A percentile compares a stretch with the other conserved stretches of the same genome.
phyloP scores from a whole-genome alignment of 2,329 filamentous ascomycete genomes.

The Tympanopsis confertula region DNA sequence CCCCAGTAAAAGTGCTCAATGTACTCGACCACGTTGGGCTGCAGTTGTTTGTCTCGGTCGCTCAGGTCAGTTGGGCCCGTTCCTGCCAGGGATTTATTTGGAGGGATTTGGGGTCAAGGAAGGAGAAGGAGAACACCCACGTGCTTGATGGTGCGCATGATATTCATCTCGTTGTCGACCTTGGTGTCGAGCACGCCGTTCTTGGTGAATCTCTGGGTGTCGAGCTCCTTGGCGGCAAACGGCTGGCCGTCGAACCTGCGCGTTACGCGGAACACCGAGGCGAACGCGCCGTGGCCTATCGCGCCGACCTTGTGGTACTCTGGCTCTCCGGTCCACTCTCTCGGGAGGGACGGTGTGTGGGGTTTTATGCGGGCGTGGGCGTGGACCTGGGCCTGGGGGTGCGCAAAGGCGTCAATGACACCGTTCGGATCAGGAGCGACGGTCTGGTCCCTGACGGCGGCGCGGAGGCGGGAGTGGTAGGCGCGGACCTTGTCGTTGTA shows the following conservation, averaged over 20 bases:
- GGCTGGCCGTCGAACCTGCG: slow-evolving; percentile 72
- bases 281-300: slow-evolving; percentile 90
- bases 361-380: not conserved
- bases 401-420: slow-evolving; percentile 20
- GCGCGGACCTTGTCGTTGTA: slow-evolving; percentile 60
- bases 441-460: slow-evolving; percentile 25
- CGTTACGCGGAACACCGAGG: slow-evolving; percentile 81
- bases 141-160: slow-evolving; percentile 79
- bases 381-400: not conserved
- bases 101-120: slow-evolving; percentile 4
- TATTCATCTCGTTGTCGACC: slow-evolving; percentile 92
- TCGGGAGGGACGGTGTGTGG: slow-evolving; percentile 28
- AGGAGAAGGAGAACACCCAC: slow-evolving; percentile 35
- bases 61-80: not conserved
- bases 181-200: slow-evolving; percentile 82
- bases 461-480: slow-evolving; percentile 40
- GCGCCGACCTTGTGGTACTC: slow-evolving; percentile 73
- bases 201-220: slow-evolving; percentile 87
- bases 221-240: slow-evolving; percentile 86
- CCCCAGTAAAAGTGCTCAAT: slow-evolving; percentile 78
- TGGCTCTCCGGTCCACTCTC: slow-evolving; percentile 71
- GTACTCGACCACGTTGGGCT: slow-evolving; percentile 85
- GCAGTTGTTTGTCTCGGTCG: not conserved
- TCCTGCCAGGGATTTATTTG: slow-evolving; percentile 5
- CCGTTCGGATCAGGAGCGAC: slow-evolving; percentile 34